Base-by-base conservation (phyloP, 306 rosid genomes). In the Corylus americana region DNA sequence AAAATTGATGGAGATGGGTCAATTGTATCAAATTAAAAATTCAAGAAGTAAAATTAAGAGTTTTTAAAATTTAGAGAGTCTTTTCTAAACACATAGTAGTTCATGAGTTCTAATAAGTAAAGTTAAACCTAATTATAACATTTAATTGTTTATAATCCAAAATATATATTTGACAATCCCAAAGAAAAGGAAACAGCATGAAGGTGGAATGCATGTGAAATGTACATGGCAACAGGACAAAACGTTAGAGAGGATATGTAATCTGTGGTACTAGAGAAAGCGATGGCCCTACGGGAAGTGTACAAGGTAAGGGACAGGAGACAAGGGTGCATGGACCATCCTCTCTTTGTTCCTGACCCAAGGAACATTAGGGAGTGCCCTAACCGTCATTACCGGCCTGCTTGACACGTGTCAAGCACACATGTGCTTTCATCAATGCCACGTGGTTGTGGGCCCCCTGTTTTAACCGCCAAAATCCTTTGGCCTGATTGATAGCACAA, bases 381-480 rank as follows among this genome's bases (percentile, higher is more conserved):
- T 62, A 84, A 87, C 93, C 88, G 90, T 70, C 91, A 73, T 49
- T 83, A 85, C 90, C 85, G 87, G 90, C 90, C 84, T 57, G 9
- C 42, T 14, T 48, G 53, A 83, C 87, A 90, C 87, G 86, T 83
- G 91, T 86, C 72, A 29, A 2, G 4, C 47, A 18, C 39, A 87
- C 69, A 70, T 75, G 70, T 74, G 61, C 71, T n/a, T 11, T 39
- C 16, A 55, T 31, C 49, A 64, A 45, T 31, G 44, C 66, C 71
- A 44, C 71, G 73, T 50, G 29, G 44, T 31, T 12, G 3, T 29
- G 51, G 27, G 55, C 25, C 29, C 75, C 78, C 51, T 70, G 54
- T 35, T 73, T 25, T 51, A 76, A 74, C 92, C 84, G 84, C 80
- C 90, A 86, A 82, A 84, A 58, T 51, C 73, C 42, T 45, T 47